Conservation (phyloP, 1,284 basidiomycete genomes). For the Pseudozyma tsukubaensis region DNA sequence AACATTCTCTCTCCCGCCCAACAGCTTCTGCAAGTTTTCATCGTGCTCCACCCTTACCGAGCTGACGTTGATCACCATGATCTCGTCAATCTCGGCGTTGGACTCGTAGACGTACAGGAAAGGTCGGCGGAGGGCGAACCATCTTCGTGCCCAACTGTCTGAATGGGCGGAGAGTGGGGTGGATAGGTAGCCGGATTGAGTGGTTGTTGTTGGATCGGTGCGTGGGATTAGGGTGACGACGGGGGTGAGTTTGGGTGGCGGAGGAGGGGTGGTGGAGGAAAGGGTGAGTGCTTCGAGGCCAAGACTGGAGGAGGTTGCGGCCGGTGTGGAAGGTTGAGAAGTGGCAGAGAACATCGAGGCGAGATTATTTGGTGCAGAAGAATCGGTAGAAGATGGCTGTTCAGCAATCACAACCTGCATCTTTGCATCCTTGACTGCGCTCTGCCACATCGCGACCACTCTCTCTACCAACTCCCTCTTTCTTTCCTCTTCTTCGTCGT, state of each 20-base stretch:
- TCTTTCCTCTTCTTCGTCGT: not conserved
- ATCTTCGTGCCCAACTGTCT: constrained; percentile 83
- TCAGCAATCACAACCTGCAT: constrained; percentile 43
- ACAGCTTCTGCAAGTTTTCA: constrained; percentile 83
- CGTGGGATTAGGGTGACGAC: constrained; percentile 42
- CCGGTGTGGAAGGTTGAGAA: not conserved
- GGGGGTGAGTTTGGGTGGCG: constrained; percentile 44
- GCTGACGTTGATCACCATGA: constrained; percentile 80
- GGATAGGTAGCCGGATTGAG: constrained; percentile 84
- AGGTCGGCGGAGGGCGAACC: constrained; percentile 86
- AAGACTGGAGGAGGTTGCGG: not conserved
- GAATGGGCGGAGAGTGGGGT: constrained; percentile 82
- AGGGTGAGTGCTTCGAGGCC: constrained; percentile 8
- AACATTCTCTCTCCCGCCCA: constrained; percentile 72
- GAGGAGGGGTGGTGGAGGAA: not conserved
- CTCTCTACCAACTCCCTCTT: constrained; percentile 33
- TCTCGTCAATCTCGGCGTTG: constrained; percentile 83
- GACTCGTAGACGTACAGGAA: constrained; percentile 87
- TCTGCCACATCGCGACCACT: constrained; percentile 48
- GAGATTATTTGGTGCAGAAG: constrained; percentile 1
- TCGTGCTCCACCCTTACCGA: constrained; percentile 87
- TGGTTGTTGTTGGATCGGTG: constrained; percentile 82
- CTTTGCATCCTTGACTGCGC: constrained; percentile 40
- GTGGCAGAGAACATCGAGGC: constrained; percentile 7
- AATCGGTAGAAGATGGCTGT: constrained; percentile 16